phyloP scores from a whole-genome alignment of 1,284 basidiomycete species.

The Marasmius oreades region DNA sequence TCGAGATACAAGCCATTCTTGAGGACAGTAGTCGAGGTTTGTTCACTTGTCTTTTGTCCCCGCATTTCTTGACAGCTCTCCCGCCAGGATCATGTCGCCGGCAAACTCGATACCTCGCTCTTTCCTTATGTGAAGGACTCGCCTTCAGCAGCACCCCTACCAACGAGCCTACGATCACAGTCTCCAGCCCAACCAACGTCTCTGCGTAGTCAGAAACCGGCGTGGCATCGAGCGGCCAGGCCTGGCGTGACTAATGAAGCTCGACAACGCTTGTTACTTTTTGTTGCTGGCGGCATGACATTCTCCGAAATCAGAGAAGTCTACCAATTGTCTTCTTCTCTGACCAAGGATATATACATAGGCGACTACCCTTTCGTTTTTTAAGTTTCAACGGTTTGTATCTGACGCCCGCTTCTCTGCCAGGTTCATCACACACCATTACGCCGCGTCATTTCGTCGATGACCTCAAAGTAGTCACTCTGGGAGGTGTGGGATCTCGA shows the following conservation, averaged over 20 bases:
- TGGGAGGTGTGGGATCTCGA: constrained; percentile 73
- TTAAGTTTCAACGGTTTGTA: not conserved
- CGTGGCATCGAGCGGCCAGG: constrained; percentile 76
- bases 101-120: constrained; percentile 71
- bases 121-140: constrained; percentile 94
- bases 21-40: constrained; percentile 80
- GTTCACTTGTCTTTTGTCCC: constrained; percentile 8
- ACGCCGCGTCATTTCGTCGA: constrained; percentile 86
- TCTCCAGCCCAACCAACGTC: constrained; percentile 62
- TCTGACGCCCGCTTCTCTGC: not conserved
- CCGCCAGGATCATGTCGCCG: constrained; percentile 74
- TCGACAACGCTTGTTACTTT: constrained; percentile 85
- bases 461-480: constrained; percentile 80
- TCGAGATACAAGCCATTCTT: constrained; percentile 91
- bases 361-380: constrained; percentile 46
- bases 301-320: constrained; percentile 92
- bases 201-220: constrained; percentile 80
- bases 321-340: constrained; percentile 72
- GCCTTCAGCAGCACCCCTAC: constrained; percentile 52
- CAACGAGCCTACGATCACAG: constrained; percentile 40
- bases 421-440: constrained; percentile 87
- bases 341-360: constrained; percentile 90
- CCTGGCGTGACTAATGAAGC: constrained; percentile 52
- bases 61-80: constrained; percentile 2
- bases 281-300: constrained; percentile 94